Evolutionary conservation across 768 basidiomycete species (phyloP).

Genomic region (Mycena metata): DNA sequence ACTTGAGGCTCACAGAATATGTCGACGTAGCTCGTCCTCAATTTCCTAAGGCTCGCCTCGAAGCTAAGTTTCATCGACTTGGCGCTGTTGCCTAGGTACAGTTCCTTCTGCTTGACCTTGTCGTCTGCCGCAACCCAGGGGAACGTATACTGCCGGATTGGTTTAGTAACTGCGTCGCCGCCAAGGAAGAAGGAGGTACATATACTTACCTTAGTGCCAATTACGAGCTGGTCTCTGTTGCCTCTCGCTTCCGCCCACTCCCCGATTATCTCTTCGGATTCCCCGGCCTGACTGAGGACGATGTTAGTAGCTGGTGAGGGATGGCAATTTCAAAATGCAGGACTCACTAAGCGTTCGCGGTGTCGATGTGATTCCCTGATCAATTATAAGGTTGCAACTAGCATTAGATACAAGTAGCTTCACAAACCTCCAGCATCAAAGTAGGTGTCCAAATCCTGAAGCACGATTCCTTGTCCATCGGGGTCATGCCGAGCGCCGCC

Average conservation of each 20-base stretch:
- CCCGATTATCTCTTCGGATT: conserved; percentile 50
- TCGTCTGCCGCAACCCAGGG: conserved; percentile 43
- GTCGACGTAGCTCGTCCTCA: conserved; percentile 70
- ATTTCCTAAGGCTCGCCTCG: conserved; percentile 48
- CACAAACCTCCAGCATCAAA: conserved; percentile 8
- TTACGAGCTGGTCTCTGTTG: conserved; percentile 48
- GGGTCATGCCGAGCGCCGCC: conserved; percentile 29
- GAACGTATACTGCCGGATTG: conserved; percentile 52
- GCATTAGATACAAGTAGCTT: too few relatives aligned
- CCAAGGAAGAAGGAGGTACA: neutral
- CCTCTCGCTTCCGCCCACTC: conserved; percentile 63
- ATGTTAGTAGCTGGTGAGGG: too few relatives aligned
- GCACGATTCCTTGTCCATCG: conserved; percentile 1
- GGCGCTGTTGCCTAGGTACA: conserved; percentile 62
- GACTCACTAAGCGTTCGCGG: neutral
- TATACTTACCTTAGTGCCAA: conserved; percentile 17
- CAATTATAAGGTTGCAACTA: too few relatives aligned
- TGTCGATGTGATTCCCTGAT: neutral
- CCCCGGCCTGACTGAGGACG: neutral
- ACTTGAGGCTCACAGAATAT: conserved; percentile 54
- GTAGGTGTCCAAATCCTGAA: conserved; percentile 10
- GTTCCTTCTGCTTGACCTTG: conserved; percentile 47
- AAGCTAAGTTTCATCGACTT: conserved; percentile 61
- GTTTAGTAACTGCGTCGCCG: too few relatives aligned
- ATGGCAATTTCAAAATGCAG: neutral